Percentiles rank a stretch among this genome's conserved stretches.
Evolutionary conservation across 176 grass and related monocot species (phyloP).

Genomic region (Lolium multiflorum): DNA sequence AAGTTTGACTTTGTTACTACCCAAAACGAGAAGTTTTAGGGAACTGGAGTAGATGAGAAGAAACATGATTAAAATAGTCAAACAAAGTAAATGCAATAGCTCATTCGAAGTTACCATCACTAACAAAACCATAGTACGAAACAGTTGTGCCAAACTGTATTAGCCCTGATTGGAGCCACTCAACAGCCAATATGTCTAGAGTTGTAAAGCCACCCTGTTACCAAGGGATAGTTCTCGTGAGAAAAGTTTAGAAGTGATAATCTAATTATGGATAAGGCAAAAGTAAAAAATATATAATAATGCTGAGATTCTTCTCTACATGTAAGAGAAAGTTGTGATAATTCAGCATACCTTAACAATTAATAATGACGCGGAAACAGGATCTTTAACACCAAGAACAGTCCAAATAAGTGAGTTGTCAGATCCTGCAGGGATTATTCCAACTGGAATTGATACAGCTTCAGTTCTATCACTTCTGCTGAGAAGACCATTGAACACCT

Average conservation of each 20-base stretch:
- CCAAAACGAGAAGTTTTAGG: neutral
- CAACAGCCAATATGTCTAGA: slow-evolving; percentile 78
- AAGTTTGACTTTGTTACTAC: neutral
- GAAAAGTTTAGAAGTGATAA: slow-evolving; percentile 30
- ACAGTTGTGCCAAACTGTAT: slow-evolving; percentile 94
- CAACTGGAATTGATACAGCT: slow-evolving; percentile 93
- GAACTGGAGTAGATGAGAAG: neutral
- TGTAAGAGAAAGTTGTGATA: slow-evolving; percentile 6
- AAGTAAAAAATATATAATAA: slow-evolving; percentile 21
- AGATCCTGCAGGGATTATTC: slow-evolving; percentile 98
- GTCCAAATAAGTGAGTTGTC: slow-evolving; percentile 99
- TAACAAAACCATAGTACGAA: slow-evolving; percentile 97
- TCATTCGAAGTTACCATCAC: slow-evolving; percentile 77
- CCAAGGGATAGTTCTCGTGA: slow-evolving; percentile 35
- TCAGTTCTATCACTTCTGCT: slow-evolving; percentile 84
- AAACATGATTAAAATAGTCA: neutral
- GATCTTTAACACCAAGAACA: slow-evolving; percentile 93
- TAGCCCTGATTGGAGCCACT: slow-evolving; percentile 87
- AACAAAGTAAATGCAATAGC: slow-evolving; percentile 21
- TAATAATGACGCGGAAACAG: slow-evolving; percentile 89
- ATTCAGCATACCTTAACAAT: slow-evolving; percentile 82
- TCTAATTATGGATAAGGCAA: slow-evolving; percentile 5
- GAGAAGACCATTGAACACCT: slow-evolving; percentile 98
- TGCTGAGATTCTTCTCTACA: slow-evolving; percentile 3
- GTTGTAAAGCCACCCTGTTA: slow-evolving; percentile 82